Evolutionary conservation across 257 asterid genomes (phyloP).

Genomic region (Ilex aquifolium): DNA sequence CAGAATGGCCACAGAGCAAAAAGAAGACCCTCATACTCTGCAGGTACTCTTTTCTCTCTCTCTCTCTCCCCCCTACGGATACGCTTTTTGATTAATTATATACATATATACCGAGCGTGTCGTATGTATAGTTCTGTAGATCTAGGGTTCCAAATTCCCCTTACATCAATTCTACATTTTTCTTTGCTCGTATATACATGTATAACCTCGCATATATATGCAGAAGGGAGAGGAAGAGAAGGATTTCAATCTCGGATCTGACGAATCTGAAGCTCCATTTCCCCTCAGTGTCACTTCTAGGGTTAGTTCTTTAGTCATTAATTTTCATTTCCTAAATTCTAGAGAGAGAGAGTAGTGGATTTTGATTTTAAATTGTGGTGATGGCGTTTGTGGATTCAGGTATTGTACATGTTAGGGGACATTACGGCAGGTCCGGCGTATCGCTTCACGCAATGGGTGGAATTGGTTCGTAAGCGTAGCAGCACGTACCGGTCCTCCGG

Average conservation of each 20-base stretch:
- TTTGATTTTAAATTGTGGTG: not conserved
- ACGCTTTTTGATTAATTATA: too few relatives aligned
- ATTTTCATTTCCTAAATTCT: not conserved
- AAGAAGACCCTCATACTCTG: not conserved
- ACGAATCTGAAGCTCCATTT: constrained; percentile 70
- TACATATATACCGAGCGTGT: not conserved
- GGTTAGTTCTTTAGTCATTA: constrained; percentile 24
- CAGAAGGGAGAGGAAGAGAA: constrained; percentile 85
- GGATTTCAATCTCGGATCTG: constrained; percentile 63
- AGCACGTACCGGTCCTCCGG: constrained; percentile 78
- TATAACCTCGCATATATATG: constrained; percentile 22
- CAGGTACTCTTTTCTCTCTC: not conserved
- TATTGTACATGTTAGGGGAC: constrained; percentile 95
- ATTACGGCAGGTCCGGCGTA: constrained; percentile 90
- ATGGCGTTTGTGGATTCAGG: constrained; percentile 38
- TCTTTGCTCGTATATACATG: not conserved
- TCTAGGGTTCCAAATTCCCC: not conserved
- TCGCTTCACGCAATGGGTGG: constrained; percentile 96
- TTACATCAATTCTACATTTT: not conserved
- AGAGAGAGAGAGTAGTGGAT: constrained; percentile 3
- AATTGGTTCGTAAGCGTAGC: constrained; percentile 94
- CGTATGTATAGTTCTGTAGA: not conserved
- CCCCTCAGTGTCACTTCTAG: constrained; percentile 96
- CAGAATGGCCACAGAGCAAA: not conserved
- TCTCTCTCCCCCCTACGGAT: not conserved